A percentile compares a stretch with the other conserved stretches of the same genome.
phyloP scores from a whole-genome alignment of 1,139 yeast genomes.

The Taphrina populina region DNA sequence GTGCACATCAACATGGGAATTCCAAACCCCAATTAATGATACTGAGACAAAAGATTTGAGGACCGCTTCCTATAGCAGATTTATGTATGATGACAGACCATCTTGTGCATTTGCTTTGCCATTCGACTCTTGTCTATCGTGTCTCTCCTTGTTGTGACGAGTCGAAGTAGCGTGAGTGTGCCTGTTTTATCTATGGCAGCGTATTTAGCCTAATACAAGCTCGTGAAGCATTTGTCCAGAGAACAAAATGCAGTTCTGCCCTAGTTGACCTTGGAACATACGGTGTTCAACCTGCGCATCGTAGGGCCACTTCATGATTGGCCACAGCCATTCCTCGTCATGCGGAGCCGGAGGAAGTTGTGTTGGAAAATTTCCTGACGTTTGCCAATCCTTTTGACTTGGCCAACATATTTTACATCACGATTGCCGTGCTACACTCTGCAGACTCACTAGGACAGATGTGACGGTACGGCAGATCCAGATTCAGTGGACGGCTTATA shows the following conservation, averaged over 20 bases:
- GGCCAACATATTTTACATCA: slow-evolving; percentile 14
- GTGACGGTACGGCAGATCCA: slow-evolving; percentile 9
- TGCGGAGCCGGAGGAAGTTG: background rate
- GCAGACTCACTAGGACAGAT: background rate
- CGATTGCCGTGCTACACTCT: slow-evolving; percentile 9
- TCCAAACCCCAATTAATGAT: slow-evolving; percentile 17
- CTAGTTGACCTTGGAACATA: too few species aligned
- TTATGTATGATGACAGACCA: background rate
- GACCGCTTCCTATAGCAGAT: background rate
- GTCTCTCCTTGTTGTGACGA: too few species aligned
- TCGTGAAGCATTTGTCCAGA: too few species aligned
- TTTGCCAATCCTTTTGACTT: background rate
- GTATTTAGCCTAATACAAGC: background rate
- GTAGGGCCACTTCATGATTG: background rate
- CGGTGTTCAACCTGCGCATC: background rate
- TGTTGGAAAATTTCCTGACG: background rate
- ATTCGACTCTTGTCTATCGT: too few species aligned
- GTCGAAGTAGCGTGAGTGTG: too few species aligned
- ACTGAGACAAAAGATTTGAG: background rate
- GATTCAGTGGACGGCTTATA: slow-evolving; percentile 20
- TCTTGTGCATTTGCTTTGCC: background rate
- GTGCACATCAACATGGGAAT: slow-evolving; percentile 46
- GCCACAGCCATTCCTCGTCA: background rate
- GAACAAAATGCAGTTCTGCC: too few species aligned
- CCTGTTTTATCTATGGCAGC: too few species aligned